Evolutionary conservation across 148 eudicot genomes (phyloP).

Genomic region (Rhododendron molle): DNA sequence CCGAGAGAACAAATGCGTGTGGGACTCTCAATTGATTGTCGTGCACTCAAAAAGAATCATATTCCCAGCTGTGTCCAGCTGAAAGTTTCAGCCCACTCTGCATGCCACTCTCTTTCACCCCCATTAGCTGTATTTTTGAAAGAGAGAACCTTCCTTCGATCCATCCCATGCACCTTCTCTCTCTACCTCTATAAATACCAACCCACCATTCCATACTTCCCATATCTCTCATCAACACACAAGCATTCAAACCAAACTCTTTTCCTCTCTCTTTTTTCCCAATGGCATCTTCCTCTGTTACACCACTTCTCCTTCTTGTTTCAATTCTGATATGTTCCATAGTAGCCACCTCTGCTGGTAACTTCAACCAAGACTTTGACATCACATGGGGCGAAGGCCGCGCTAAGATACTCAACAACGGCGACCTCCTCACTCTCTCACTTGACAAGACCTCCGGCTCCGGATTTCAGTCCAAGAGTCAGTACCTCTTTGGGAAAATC

Average conservation of each 20-base stretch:
- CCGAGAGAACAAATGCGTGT: background rate
- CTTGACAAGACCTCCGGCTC: conserved; percentile 28
- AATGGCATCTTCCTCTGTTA: conserved; percentile 13
- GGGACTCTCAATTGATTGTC: background rate
- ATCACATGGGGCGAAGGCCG: conserved; percentile 43
- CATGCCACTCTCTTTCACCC: background rate
- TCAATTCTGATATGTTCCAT: background rate
- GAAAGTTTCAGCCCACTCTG: background rate
- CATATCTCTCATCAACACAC: background rate
- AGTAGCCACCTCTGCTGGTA: conserved; percentile 4
- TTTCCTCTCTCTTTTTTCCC: background rate
- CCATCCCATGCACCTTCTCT: background rate
- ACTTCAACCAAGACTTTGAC: conserved; percentile 21
- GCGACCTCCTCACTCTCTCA: conserved; percentile 25
- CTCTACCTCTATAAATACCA: background rate
- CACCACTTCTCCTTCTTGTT: background rate
- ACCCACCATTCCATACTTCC: background rate
- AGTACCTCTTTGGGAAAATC: conserved; percentile 29
- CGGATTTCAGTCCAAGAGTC: conserved; percentile 28
- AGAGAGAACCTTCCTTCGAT: conserved; percentile 1
- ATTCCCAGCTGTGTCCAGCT: conserved; percentile 23
- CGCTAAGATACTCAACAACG: conserved; percentile 24
- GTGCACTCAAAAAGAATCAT: background rate
- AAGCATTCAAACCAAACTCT: background rate
- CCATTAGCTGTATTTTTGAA: background rate